phyloP scores from a whole-genome alignment of 495 filamentous ascomycete species.

The Penicillium roqueforti region DNA sequence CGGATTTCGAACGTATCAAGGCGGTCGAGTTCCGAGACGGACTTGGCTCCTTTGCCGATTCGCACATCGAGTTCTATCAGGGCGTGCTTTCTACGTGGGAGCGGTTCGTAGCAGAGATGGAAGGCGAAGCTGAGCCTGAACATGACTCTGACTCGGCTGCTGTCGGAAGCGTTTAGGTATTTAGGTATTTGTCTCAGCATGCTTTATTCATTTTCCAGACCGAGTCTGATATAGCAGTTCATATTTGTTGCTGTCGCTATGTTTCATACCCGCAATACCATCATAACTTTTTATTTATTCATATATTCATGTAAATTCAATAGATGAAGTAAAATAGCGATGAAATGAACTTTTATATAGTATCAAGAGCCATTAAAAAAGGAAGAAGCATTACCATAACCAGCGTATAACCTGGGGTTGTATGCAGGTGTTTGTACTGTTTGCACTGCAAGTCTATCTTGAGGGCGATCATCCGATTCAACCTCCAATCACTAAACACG shows the following conservation, averaged over 20 bases:
- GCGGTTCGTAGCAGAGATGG: slow-evolving; percentile 82
- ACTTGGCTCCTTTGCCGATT: slow-evolving; percentile 74
- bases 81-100: slow-evolving; percentile 84
- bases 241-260: slow-evolving; percentile 15
- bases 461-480: slow-evolving; percentile 18
- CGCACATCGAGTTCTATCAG: slow-evolving; percentile 82
- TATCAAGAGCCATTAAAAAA: background rate
- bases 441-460: slow-evolving; percentile 7
- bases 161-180: slow-evolving; percentile 6
- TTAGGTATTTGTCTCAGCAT: background rate
- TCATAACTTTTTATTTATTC: slow-evolving; percentile 6
- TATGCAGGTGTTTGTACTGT: slow-evolving; percentile 9
- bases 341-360: background rate
- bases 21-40: slow-evolving; percentile 85
- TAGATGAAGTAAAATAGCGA: background rate
- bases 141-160: slow-evolving; percentile 17
- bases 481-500: slow-evolving; percentile 16
- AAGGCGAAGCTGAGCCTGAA: slow-evolving; percentile 48
- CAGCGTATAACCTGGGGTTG: background rate
- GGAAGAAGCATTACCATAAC: too few relatives aligned
- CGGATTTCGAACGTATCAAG: slow-evolving; percentile 95
- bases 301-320: background rate
- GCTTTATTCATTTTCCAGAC: slow-evolving; percentile 1
- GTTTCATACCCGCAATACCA: slow-evolving; percentile 27
- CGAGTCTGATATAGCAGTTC: slow-evolving; percentile 17